These are phyloP conservation scores for Ascomycota sp. DNA, from an alignment of 2,329 filamentous ascomycete species.

Conservation along the genomic window DNA sequence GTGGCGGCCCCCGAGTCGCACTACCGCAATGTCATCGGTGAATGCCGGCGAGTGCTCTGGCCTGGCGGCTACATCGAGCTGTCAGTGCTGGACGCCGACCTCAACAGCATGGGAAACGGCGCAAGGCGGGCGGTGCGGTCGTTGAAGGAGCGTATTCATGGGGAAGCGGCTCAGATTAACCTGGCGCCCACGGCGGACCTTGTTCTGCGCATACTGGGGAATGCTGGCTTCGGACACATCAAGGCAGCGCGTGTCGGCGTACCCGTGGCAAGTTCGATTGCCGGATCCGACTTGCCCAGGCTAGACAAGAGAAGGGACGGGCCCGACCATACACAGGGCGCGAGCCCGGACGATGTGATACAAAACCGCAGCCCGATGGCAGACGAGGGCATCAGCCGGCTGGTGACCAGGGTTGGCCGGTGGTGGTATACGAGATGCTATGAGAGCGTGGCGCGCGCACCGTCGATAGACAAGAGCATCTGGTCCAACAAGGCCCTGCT, in stretches of 20 bases:
- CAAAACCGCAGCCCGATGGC: conserved; percentile 44
- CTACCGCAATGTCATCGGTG: conserved; percentile 48
- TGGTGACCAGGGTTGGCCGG: conserved; percentile 72
- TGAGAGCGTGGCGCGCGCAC: conserved; percentile 37
- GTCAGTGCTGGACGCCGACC: conserved; percentile 54
- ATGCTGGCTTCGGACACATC: conserved; percentile 46
- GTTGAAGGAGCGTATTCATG: conserved; percentile 48
- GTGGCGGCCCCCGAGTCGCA: conserved; percentile 42
- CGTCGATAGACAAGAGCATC: conserved; percentile 31
- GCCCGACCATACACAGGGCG: conserved; percentile 19
- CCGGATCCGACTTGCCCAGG: conserved; percentile 7
- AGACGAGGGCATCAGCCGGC: conserved; percentile 73
- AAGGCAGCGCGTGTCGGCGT: conserved; percentile 60
- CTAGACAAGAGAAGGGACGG: conserved; percentile 2
- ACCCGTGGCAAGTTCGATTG: conserved; percentile 37
- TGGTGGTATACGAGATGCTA: conserved; percentile 97
- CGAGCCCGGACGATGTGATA: conserved; percentile 48
- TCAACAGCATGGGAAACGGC: conserved; percentile 60
- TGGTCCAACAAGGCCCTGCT: conserved; percentile 59
- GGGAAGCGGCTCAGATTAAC: conserved; percentile 33
- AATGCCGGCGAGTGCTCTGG: conserved; percentile 55
- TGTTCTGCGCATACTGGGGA: conserved; percentile 43
- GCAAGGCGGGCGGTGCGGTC: conserved; percentile 45
- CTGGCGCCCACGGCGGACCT: conserved; percentile 37
- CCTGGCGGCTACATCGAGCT: conserved; percentile 63